These are phyloP conservation scores for Cytospora piceae DNA, from an alignment of 2,329 filamentous ascomycete genomes.

Conservation along the genomic window DNA sequence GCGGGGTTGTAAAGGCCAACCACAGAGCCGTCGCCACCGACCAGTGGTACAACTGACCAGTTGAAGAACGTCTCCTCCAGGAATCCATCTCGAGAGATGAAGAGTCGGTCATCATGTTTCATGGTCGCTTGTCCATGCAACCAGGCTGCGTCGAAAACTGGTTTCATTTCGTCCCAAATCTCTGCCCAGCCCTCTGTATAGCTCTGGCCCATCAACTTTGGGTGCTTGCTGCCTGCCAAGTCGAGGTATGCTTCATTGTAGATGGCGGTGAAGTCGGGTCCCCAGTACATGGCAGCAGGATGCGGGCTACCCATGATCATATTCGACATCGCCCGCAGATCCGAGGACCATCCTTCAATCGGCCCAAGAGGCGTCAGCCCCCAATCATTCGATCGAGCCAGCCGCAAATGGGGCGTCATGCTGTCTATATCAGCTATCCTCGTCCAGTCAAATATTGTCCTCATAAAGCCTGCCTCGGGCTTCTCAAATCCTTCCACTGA, in stretches of 20 bases:
- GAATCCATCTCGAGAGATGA: conserved; percentile 69
- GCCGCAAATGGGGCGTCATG: conserved; percentile 72
- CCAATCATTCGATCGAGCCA: conserved; percentile 76
- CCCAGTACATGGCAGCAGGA: conserved; percentile 79
- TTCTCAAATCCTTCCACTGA: conserved; percentile 4
- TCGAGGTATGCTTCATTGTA: conserved; percentile 74
- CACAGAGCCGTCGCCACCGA: conserved; percentile 74
- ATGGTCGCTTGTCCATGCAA: conserved; percentile 76
- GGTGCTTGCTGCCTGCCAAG: conserved; percentile 71
- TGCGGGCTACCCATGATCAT: conserved; percentile 80
- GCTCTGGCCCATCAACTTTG: conserved; percentile 71
- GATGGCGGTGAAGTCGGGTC: conserved; percentile 61
- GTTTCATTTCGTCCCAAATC: conserved; percentile 73
- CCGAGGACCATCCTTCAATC: conserved; percentile 72
- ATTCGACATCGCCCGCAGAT: conserved; percentile 78
- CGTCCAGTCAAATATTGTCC: conserved; percentile 80
- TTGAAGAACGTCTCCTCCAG: conserved; percentile 82
- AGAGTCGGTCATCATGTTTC: conserved; percentile 81
- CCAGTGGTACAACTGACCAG: conserved; percentile 79
- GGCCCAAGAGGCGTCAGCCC: conserved; percentile 72
- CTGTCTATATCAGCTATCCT: conserved; percentile 52
- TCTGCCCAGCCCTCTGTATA: conserved; percentile 73
- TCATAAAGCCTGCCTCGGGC: conserved; percentile 35
- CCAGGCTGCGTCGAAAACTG: conserved; percentile 69
- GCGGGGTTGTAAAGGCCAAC: conserved; percentile 79